A percentile compares a stretch with the other conserved stretches of the same genome.
phyloP scores from a whole-genome alignment of 208 protist genomes.

The Wallacemonas sp. region DNA sequence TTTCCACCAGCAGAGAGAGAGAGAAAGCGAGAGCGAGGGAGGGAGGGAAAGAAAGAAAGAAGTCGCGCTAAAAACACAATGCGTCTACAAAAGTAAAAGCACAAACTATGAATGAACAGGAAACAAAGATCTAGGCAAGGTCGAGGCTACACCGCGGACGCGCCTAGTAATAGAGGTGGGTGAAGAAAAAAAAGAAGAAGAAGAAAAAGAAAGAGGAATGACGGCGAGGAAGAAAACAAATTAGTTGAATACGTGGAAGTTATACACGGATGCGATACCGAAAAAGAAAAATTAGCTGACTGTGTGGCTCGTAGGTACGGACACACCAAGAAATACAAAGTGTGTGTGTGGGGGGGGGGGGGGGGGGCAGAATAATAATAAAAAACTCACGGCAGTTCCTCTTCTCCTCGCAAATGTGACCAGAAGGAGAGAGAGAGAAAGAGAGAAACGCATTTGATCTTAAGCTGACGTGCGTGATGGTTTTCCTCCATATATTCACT shows the following conservation, averaged over 20 bases:
- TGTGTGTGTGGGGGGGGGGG: too few relatives aligned
- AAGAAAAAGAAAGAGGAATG: not conserved
- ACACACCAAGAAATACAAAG: slow-evolving; percentile 13
- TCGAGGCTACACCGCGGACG: too few relatives aligned
- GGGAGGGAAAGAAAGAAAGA: too few relatives aligned
- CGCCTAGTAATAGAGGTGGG: too few relatives aligned
- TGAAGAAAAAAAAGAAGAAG: slow-evolving; percentile 18
- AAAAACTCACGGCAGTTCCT: too few relatives aligned
- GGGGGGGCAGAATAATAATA: too few relatives aligned
- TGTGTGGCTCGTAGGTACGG: not conserved
- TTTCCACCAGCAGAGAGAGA: not conserved
- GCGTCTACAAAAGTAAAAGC: too few relatives aligned
- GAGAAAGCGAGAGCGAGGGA: not conserved
- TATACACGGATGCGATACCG: not conserved
- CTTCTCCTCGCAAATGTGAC: not conserved
- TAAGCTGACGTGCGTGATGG: too few relatives aligned
- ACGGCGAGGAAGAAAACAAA: not conserved
- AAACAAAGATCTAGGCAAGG: too few relatives aligned
- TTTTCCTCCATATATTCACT: too few relatives aligned
- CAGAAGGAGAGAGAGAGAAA: slow-evolving; percentile 5
- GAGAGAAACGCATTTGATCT: not conserved
- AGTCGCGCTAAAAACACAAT: too few relatives aligned
- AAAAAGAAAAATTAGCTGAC: slow-evolving; percentile 12
- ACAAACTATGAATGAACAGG: too few relatives aligned
- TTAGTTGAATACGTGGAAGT: not conserved